These are phyloP conservation scores for Asterella californica DNA, from an alignment of 225 moss, liverwort and hornwort genomes.

Conservation along the genomic window DNA sequence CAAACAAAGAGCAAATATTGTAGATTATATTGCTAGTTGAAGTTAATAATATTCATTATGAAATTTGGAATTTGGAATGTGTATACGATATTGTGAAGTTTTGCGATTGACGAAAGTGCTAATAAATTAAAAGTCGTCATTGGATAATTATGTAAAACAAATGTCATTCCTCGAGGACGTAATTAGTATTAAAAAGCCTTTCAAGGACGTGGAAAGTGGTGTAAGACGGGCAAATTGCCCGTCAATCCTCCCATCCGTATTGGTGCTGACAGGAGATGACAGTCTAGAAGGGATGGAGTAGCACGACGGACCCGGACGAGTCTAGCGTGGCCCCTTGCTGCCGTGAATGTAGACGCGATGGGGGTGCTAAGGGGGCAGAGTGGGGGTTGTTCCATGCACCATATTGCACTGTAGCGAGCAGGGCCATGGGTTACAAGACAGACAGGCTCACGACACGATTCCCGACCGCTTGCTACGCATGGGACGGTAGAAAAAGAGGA, in stretches of 20 bases:
- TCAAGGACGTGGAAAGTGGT: no score
- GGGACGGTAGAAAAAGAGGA: neutral
- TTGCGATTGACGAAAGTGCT: no score
- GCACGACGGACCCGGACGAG: neutral
- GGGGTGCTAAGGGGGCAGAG: constrained; percentile 8
- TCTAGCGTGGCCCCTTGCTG: neutral
- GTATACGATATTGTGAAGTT: no score
- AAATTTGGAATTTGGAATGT: no score
- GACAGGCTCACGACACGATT: constrained; percentile 6
- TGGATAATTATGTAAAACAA: neutral
- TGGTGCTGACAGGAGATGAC: constrained; percentile 5
- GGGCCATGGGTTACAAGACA: neutral
- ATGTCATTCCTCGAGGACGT: neutral
- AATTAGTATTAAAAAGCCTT: no score
- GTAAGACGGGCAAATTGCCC: no score
- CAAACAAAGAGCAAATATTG: no score
- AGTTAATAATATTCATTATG: no score
- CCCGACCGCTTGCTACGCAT: neutral
- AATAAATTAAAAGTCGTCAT: neutral
- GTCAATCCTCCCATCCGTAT: constrained; percentile 9
- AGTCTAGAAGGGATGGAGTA: neutral
- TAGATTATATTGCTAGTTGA: no score
- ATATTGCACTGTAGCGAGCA: constrained; percentile 1
- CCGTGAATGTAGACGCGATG: constrained; percentile 8
- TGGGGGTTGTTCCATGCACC: neutral